Base-by-base conservation (phyloP, 1,139 yeast genomes). In the Protomyces gravidus region DNA sequence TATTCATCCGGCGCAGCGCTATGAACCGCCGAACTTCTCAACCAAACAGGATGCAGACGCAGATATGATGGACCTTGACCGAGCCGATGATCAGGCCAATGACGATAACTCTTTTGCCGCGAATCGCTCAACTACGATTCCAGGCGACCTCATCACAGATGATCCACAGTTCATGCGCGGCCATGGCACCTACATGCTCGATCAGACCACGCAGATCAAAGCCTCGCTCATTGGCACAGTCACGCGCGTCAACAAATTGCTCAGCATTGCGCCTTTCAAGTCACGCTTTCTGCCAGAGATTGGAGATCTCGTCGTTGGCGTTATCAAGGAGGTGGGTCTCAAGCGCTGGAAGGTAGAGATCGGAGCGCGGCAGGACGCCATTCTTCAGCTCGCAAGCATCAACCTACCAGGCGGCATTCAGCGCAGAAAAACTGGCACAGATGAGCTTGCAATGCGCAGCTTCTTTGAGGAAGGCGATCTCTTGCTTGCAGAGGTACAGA, bases 131-230 rank as follows among this genome's bases (percentile, higher is more conserved):
- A 36, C 42, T 11, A 96, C 92, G 17, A 89, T 97, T 0, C 99
- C 99, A 0, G 99, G 99, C n/a, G 97, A 94, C 70, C 75, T 90
- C 60, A 88, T 94, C 17, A 92, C 98, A 0, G 95, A 87, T 67
- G 98, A 94, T 69, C 89, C 96, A 5, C 80, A 86, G 3, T 92
- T 97, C 97, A 94, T 94, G 98, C 82, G 95, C 71, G 99, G 98
- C 33, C 99, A 94, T 71, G 98, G 98, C 2, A 94, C 98, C 0
- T 92, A 89, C 71, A 83, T 85, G 64, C 75, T 85, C 45, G 58
- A 53, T 33, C 51, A 50, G 25, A 81, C 81, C 36, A 82, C 80
- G 61, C 75, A 76, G 59, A 89, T 97, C 0, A 89, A 82, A 70
- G 86, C 96, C 1, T 85, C 97, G 0, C 96, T 92, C 2, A 97